Base-by-base conservation (phyloP, 106 monocot species). In the Alisma plantagoaquatica region DNA sequence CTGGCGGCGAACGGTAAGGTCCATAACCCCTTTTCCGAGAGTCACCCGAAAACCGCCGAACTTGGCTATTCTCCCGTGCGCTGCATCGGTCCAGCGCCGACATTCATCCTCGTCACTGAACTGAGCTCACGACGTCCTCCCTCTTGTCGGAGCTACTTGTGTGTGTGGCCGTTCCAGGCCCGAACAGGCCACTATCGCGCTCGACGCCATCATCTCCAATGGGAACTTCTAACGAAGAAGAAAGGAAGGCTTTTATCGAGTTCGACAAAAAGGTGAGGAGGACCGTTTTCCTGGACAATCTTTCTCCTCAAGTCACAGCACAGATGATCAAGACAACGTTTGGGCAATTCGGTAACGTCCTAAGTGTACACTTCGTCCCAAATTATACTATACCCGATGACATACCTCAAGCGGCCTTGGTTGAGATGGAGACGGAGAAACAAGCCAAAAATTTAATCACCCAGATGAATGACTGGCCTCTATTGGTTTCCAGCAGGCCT, bases 401-500 rank as follows among this genome's bases (percentile, higher is more conserved):
- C 25, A 76, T 89, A 8, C 76, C 98, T 1, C 73, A 79, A 26
- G 54, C 67, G 12, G 98, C 85, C 31, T 61, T 98, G 27, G 89
- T 98, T 22, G 89, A 82, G 43, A 81, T 98, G 89, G 89, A 85
- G 58, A 74, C 27, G 51, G 53, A 27, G 19, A 70, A 74, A 30
- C 67, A 79, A 16, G 98, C 76, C 0, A 30, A 7, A 11, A 43
- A 56, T 12, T 61, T 98, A 7, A 43, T 84, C 29, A 20, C 8
- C 14, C 64, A 63, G 29, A 71, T 89, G 28, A 64, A 17, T 1
- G 65, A 72, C n/a, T 81, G 62, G 43, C 98, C 89, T 2, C 89
- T 98, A 38, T 89, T 98, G 98, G 69, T 98, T 49, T 62, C 85
- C 15, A 84, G 84, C 20, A 78, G 75, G 84, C 89, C 98, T 8